phyloP scores from a whole-genome alignment of 352 stramenopile species.

The Globisporangium megalacanthum region DNA sequence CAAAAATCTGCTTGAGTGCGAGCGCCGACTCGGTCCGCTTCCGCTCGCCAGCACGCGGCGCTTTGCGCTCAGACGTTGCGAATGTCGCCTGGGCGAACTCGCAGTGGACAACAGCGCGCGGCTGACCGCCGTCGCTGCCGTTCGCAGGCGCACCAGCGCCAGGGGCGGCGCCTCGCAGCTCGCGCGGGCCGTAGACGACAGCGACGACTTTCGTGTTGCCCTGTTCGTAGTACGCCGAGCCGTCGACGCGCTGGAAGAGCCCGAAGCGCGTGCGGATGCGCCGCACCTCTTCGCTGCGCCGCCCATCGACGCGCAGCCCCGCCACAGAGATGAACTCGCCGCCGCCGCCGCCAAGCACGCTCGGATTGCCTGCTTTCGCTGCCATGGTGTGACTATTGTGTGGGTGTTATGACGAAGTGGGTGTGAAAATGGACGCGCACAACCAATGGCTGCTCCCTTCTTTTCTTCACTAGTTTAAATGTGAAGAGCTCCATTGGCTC shows the following conservation, averaged over 20 bases:
- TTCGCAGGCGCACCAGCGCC: slow-evolving; percentile 24
- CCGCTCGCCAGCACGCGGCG: slow-evolving; percentile 73
- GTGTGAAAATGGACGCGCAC: background rate
- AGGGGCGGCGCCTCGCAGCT: slow-evolving; percentile 43
- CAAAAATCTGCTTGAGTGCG: slow-evolving; percentile 90
- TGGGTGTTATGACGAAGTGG: background rate
- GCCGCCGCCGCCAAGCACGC: slow-evolving; percentile 44
- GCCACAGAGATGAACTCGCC: slow-evolving; percentile 84
- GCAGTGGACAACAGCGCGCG: slow-evolving; percentile 68
- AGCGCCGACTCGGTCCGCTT: slow-evolving; percentile 87
- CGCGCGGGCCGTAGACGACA: slow-evolving; percentile 82
- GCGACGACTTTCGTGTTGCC: slow-evolving; percentile 89
- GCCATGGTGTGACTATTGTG: slow-evolving; percentile 37
- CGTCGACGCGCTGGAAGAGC: slow-evolving; percentile 82
- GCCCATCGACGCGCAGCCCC: slow-evolving; percentile 78
- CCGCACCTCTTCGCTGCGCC: slow-evolving; percentile 78
- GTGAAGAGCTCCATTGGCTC: no score
- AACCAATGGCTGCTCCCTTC: background rate
- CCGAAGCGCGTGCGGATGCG: slow-evolving; percentile 80
- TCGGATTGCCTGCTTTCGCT: slow-evolving; percentile 52
- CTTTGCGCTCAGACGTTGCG: slow-evolving; percentile 80
- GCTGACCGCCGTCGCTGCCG: slow-evolving; percentile 64
- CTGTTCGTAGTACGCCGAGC: slow-evolving; percentile 85
- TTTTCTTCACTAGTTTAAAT: background rate
- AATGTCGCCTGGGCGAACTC: slow-evolving; percentile 88